Percentiles rank a stretch among this genome's conserved stretches.
These are phyloP conservation scores for Boletus pseudo-olivaceus DNA, from an alignment of 768 basidiomycete genomes.

Conservation along the genomic window DNA sequence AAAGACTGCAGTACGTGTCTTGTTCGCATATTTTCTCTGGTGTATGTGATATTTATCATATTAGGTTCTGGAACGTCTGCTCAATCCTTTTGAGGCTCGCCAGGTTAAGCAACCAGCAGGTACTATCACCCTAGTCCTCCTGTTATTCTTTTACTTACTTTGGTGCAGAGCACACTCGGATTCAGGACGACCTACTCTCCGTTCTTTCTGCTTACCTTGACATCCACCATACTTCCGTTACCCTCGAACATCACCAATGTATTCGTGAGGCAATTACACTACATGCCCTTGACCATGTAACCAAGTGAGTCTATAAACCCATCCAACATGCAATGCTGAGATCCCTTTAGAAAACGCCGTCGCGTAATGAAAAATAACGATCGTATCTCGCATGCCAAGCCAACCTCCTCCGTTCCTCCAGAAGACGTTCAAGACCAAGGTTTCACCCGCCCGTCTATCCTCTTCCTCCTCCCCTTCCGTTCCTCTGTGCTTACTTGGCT, in stretches of 20 bases:
- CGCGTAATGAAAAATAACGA: constrained; percentile 92
- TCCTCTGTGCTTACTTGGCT: constrained; percentile 84
- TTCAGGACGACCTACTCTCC: constrained; percentile 70
- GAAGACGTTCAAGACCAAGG: constrained; percentile 93
- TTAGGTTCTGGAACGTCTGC: constrained; percentile 58
- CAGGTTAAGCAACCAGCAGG: constrained; percentile 55
- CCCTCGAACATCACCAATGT: constrained; percentile 59
- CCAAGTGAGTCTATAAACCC: constrained; percentile 52
- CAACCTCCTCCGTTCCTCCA: constrained; percentile 53
- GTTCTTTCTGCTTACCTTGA: constrained; percentile 68
- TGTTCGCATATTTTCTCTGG: background rate
- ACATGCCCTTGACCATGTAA: constrained; percentile 85
- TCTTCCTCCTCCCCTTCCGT: constrained; percentile 91
- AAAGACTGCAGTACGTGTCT: constrained; percentile 22
- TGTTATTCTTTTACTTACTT: constrained; percentile 4
- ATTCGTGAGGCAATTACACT: constrained; percentile 69
- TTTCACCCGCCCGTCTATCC: constrained; percentile 92
- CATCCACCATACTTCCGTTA: constrained; percentile 64
- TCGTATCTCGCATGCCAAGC: constrained; percentile 69
- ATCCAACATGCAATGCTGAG: background rate
- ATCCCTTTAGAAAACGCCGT: constrained; percentile 71
- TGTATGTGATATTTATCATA: background rate
- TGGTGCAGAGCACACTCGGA: constrained; percentile 42
- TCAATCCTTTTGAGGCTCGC: constrained; percentile 49
- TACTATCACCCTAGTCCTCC: constrained; percentile 18